These are phyloP conservation scores for Hippophae rhamnoides DNA, from an alignment of 306 rosid species.

Conservation along the genomic window DNA sequence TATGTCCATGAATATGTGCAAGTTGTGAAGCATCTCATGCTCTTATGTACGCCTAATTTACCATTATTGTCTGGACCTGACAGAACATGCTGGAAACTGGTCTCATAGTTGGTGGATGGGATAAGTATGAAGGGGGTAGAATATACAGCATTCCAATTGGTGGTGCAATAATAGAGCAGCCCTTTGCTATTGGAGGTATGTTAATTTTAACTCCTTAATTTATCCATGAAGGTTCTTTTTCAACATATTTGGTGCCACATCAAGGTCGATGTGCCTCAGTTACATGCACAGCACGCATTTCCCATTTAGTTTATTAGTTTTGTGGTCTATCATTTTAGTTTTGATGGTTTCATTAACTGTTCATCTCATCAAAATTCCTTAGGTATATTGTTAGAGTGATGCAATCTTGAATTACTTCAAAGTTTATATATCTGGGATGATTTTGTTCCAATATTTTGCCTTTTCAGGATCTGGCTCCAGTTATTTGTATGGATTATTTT, in stretches of 20 bases:
- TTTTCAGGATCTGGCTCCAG: conserved; percentile 91
- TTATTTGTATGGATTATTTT: conserved; percentile 82
- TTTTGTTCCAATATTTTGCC: neutral
- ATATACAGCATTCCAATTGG: conserved; percentile 86
- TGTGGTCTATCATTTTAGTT: too few species aligned
- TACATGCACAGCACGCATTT: too few species aligned
- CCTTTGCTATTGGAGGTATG: conserved; percentile 91
- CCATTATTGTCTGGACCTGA: conserved; percentile 19
- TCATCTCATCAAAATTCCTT: too few species aligned
- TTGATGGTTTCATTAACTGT: too few species aligned
- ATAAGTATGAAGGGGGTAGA: conserved; percentile 90
- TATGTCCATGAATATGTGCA: too few species aligned
- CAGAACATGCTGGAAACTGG: conserved; percentile 87
- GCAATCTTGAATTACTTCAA: neutral
- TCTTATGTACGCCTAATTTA: neutral
- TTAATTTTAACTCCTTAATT: neutral
- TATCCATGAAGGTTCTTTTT: too few species aligned
- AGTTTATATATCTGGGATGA: neutral
- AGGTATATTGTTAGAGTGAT: too few species aligned
- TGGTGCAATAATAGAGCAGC: conserved; percentile 83
- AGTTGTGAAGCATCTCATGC: too few species aligned
- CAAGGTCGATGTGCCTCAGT: too few species aligned
- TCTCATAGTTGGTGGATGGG: conserved; percentile 95
- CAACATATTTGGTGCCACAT: too few species aligned
- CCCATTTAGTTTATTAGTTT: too few species aligned